Conservation (phyloP, 169 alveolate genomes). For the Plasmodium knowlesi region DNA sequence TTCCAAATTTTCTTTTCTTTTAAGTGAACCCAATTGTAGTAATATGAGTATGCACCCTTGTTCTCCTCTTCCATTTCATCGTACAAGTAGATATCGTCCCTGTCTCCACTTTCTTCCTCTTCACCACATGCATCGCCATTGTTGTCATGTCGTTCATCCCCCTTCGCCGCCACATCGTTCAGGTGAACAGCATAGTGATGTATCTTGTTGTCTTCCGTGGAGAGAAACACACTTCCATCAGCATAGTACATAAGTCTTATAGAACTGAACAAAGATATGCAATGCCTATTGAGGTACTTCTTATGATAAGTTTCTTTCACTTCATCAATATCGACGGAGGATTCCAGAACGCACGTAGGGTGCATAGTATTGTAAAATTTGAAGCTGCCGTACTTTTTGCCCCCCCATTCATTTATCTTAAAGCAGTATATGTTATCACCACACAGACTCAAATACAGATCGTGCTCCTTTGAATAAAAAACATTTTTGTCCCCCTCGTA, state of each 20-base stretch:
- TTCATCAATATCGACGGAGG: constrained; percentile 61
- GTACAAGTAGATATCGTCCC: constrained; percentile 46
- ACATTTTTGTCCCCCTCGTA: constrained; percentile 55
- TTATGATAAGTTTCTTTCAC: constrained; percentile 47
- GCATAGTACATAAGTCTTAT: constrained; percentile 23
- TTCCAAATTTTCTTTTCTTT: constrained; percentile 51
- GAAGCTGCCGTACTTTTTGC: neutral
- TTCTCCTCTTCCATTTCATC: constrained; percentile 30
- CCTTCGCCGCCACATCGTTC: constrained; percentile 4
- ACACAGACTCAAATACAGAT: constrained; percentile 43
- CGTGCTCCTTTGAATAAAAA: constrained; percentile 42
- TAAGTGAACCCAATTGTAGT: constrained; percentile 57
- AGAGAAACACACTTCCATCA: constrained; percentile 25
- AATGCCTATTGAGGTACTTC: constrained; percentile 40
- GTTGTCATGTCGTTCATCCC: neutral
- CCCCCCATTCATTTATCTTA: constrained; percentile 9
- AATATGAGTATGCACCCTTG: constrained; percentile 28
- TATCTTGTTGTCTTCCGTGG: constrained; percentile 65
- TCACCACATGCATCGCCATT: neutral
- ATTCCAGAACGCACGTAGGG: constrained; percentile 63
- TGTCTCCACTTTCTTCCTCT: neutral
- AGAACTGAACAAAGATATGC: constrained; percentile 54
- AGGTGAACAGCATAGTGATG: constrained; percentile 33
- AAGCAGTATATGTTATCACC: constrained; percentile 31
- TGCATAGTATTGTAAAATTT: constrained; percentile 1